Percentiles rank a stretch among this genome's conserved stretches.
Evolutionary conservation across 2,329 filamentous ascomycete genomes (phyloP).

Genomic region (Trichoderma sp.): DNA sequence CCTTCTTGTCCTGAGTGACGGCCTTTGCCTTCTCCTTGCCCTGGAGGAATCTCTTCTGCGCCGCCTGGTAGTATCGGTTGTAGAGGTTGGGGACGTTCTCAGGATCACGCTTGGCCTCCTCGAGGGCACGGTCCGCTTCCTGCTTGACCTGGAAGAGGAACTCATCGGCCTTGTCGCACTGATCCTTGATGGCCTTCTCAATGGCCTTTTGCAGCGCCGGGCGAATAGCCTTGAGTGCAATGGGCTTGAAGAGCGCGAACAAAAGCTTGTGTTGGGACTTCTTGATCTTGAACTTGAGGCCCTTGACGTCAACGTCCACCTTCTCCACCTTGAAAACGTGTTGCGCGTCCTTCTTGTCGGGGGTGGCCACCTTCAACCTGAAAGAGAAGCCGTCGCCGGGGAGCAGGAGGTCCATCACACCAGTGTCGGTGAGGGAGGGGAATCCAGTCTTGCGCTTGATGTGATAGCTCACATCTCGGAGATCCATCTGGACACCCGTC

Average conservation of each 20-base stretch:
- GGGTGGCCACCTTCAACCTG: conserved; percentile 84
- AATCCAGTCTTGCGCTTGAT: conserved; percentile 95
- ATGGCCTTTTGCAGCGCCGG: conserved; percentile 84
- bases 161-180: conserved; percentile 73
- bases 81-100: conserved; percentile 81
- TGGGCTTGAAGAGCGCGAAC: conserved; percentile 82
- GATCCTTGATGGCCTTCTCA: conserved; percentile 86
- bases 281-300: conserved; percentile 86
- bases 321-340: conserved; percentile 96
- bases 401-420: conserved; percentile 85
- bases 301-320: conserved; percentile 77
- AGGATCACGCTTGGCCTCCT: conserved; percentile 61
- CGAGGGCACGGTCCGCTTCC: conserved; percentile 74
- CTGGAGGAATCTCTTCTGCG: conserved; percentile 72
- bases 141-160: conserved; percentile 76
- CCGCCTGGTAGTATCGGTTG: conserved; percentile 75
- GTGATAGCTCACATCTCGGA: conserved; percentile 90
- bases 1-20: conserved; percentile 65
- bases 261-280: conserved; percentile 94
- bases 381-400: conserved; percentile 88
- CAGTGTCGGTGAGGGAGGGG: conserved; percentile 81
- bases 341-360: conserved; percentile 71
- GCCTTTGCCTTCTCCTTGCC: conserved; percentile 76
- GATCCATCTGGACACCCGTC: conserved; percentile 88
- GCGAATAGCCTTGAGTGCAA: conserved; percentile 80